Base-by-base conservation (phyloP, 108 stramenopile genomes). In the Discostella pseudostelligera region DNA sequence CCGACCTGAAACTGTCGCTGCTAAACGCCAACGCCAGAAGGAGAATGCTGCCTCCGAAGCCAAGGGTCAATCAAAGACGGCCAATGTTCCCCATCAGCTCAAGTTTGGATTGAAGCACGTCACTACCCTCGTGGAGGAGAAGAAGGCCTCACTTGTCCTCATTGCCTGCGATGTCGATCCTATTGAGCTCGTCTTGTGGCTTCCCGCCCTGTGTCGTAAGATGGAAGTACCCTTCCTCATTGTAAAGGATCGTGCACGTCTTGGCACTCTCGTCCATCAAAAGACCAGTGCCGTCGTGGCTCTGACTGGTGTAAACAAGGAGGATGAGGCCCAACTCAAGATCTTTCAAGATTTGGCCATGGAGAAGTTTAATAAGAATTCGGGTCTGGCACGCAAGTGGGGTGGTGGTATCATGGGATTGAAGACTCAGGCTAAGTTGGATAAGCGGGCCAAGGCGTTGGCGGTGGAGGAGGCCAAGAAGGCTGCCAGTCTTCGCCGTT, bases 331-430 rank as follows among this genome's bases (percentile, higher is more conserved):
- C 39, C 93, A 92, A 61, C 76, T 99, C 29, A 74, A 84, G 51
- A 76, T 87, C 55, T 85, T 99, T 39, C 59, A 81, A 67, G 78
- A 87, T 25, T 67, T 90, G 40, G 97, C 86, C 66, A 84, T 58
- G 59, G 93, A 96, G 64, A 93, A 96, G 86, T 99, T 91, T 94
- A 98, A 98, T 86, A 85, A 97, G 81, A 97, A 97, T 74, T 45
- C 84, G 45, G 87, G 86, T 0, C 57, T 88, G 36, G 59, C 91
- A 65, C 84, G 96, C 36, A 97, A 97, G 83, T 99, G 97, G 97
- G 97, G 99, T 65, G 99, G 97, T 42, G 99, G 99, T 70, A 89
- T 97, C 82, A 98, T 99, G 99, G 99, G 99, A 74, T 92, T 99
- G 74, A 98, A 98, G 96, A 99, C 99, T 56, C 96, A 98, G 82